These are phyloP conservation scores for Colletotrichum higginsianum DNA, from an alignment of 2,329 filamentous ascomycete species.

Conservation along the genomic window DNA sequence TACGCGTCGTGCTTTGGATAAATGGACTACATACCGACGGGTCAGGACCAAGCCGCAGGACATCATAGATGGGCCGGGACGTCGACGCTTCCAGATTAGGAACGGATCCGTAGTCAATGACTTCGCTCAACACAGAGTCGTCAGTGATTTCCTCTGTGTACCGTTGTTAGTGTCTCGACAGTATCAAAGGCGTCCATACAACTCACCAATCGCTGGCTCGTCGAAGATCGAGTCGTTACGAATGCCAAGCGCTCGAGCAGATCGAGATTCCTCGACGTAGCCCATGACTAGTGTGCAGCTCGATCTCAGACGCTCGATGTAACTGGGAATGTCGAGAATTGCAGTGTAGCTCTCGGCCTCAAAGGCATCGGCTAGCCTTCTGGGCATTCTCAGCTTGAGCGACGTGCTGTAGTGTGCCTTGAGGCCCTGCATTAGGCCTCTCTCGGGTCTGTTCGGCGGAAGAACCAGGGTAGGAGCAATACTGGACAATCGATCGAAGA, in stretches of 20 bases:
- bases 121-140: slow-evolving; percentile 56
- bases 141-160: slow-evolving; percentile 58
- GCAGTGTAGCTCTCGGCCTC: slow-evolving; percentile 66
- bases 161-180: slow-evolving; percentile 40
- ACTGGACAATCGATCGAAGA: slow-evolving; percentile 69
- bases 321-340: slow-evolving; percentile 62
- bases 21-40: slow-evolving; percentile 60
- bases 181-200: accelerated
- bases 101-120: slow-evolving; percentile 68
- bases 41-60: slow-evolving; percentile 65
- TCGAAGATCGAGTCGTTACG: slow-evolving; percentile 59
- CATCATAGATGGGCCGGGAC: slow-evolving; percentile 57
- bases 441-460: slow-evolving; percentile 36
- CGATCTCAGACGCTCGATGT: slow-evolving; percentile 59
- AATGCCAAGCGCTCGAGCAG: slow-evolving; percentile 59
- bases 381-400: slow-evolving; percentile 62
- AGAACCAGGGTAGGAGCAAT: slow-evolving; percentile 62
- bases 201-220: slow-evolving; percentile 63
- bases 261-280: slow-evolving; percentile 65
- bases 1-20: neutral
- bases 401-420: slow-evolving; percentile 62
- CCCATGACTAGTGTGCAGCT: slow-evolving; percentile 69
- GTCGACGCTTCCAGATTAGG: slow-evolving; percentile 61
- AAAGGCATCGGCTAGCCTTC: slow-evolving; percentile 62
- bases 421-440: slow-evolving; percentile 58